Percentiles rank a stretch among this genome's conserved stretches.
These are phyloP conservation scores for Herpetospermum pedunculosum DNA, from an alignment of 306 rosid genomes.

Conservation along the genomic window DNA sequence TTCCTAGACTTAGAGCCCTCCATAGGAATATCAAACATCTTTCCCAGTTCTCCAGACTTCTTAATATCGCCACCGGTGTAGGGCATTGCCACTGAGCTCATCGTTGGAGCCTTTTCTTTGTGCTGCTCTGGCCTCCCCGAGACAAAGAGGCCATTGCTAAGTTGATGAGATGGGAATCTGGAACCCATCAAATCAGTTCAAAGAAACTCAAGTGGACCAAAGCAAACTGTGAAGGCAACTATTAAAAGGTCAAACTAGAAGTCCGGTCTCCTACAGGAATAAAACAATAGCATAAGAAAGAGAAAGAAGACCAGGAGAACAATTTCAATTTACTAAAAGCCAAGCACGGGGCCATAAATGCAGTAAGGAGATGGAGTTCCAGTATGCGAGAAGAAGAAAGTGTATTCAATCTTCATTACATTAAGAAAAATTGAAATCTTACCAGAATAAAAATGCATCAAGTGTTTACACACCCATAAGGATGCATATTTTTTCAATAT, in stretches of 20 bases:
- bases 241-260: neutral
- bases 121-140: conserved; percentile 99
- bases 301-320: neutral
- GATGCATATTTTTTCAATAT: neutral
- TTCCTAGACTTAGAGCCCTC: conserved; percentile 91
- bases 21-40: conserved; percentile 91
- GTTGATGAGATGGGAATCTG: conserved; percentile 98
- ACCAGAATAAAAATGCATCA: neutral
- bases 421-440: neutral
- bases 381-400: neutral
- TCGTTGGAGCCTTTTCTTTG: conserved; percentile 83
- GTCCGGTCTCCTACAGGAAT: neutral
- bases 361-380: neutral
- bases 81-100: conserved; percentile 98
- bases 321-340: neutral
- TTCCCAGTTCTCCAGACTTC: conserved; percentile 88
- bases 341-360: conserved; percentile 3
- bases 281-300: neutral
- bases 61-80: conserved; percentile 96
- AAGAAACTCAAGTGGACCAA: conserved; percentile 13
- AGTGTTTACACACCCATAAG: neutral
- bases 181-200: conserved; percentile 72
- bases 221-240: conserved; percentile 1
- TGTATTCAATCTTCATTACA: neutral
- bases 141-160: conserved; percentile 94